Conservation (phyloP, 2,329 filamentous ascomycete species). For the Apiospora rasikravindrae region DNA sequence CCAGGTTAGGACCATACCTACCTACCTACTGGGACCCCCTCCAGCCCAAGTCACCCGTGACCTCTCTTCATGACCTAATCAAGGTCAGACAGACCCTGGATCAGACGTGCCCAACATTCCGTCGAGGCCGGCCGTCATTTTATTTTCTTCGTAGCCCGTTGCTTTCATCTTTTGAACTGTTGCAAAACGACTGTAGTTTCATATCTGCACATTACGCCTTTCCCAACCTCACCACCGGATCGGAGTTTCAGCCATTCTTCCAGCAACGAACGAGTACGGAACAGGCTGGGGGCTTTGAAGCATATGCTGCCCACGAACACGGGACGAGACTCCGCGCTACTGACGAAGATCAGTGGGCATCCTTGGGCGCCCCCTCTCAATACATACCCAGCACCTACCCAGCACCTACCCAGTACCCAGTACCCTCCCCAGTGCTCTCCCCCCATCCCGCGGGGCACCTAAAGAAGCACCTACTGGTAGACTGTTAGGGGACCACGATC, state of each 20-base stretch:
- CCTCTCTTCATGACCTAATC: not conserved
- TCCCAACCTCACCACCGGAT: not conserved
- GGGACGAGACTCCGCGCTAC: constrained; percentile 6
- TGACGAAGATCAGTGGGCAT: constrained; percentile 13
- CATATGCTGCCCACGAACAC: not conserved
- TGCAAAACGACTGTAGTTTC: not conserved
- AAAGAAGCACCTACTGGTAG: no score
- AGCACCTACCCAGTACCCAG: no score
- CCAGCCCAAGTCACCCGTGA: not conserved
- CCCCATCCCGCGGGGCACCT: not conserved
- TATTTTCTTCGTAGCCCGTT: not conserved
- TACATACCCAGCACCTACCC: not conserved
- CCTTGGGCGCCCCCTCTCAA: not conserved
- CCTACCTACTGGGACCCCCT: not conserved
- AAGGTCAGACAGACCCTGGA: constrained; percentile 9
- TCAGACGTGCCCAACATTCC: not conserved
- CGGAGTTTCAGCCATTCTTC: not conserved
- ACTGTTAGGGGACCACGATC: not conserved
- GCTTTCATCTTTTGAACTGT: not conserved
- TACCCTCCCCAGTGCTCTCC: no score
- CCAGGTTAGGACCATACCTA: no score
- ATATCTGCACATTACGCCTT: not conserved
- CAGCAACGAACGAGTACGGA: not conserved
- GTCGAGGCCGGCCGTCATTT: not conserved
- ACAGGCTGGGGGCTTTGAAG: not conserved